A percentile compares a stretch with the other conserved stretches of the same genome.
These are phyloP conservation scores for Paramecium primaurelia DNA, from an alignment of 73 alveolate species.

Conservation along the genomic window DNA sequence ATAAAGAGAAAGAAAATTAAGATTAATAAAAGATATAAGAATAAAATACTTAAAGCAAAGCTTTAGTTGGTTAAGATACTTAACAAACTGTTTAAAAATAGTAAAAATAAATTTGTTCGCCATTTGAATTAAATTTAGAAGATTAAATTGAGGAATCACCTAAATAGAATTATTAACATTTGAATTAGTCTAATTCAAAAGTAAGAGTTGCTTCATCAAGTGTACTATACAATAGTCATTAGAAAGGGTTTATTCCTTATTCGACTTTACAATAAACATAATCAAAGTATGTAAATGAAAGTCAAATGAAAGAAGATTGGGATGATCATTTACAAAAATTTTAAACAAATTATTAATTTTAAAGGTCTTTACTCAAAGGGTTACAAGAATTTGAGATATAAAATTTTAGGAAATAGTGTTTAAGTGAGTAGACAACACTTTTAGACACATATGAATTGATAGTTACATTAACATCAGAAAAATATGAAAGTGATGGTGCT, in stretches of 20 bases:
- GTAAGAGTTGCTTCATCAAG: not conserved
- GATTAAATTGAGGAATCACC: not conserved
- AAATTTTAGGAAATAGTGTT: not conserved
- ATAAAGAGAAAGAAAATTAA: not conserved
- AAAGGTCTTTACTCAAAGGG: not conserved
- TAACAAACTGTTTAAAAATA: not conserved
- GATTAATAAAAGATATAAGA: not conserved
- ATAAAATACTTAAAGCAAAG: not conserved
- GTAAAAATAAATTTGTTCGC: not conserved
- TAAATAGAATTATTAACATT: not conserved
- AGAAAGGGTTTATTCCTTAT: not conserved
- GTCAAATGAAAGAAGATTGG: not conserved
- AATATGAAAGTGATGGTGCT: not conserved
- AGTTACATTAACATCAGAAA: not conserved
- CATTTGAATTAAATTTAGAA: not conserved
- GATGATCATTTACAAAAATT: not conserved
- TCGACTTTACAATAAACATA: not conserved
- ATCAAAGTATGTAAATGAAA: not conserved
- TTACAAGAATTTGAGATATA: not conserved
- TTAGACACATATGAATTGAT: slow-evolving; percentile 1
- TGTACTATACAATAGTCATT: not conserved
- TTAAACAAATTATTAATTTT: not conserved
- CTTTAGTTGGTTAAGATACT: not conserved
- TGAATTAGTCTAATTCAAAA: not conserved
- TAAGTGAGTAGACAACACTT: not conserved